Evolutionary conservation across 495 filamentous ascomycete genomes (phyloP).

Genomic region (Barbatosphaeria neglecta): DNA sequence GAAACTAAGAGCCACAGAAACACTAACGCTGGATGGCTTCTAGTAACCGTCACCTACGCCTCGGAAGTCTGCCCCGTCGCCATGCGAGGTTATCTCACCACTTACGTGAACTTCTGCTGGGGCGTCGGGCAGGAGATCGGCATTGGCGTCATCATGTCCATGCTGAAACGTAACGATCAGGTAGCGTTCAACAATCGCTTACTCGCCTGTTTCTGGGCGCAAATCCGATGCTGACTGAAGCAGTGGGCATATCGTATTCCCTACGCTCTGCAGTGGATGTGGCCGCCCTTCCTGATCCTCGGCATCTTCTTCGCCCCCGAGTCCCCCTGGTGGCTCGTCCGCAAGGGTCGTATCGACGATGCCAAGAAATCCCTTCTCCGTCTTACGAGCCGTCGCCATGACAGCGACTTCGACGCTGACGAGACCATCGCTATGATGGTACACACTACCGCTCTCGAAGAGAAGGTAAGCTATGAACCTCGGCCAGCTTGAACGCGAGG

Average conservation of each 20-base stretch:
- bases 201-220: not conserved
- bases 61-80: slow-evolving; percentile 68
- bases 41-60: slow-evolving; percentile 61
- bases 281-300: slow-evolving; percentile 63
- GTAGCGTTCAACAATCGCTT: not conserved
- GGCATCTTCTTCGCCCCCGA: slow-evolving; percentile 65
- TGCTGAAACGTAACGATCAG: slow-evolving; percentile 40
- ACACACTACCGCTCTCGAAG: slow-evolving; percentile 64
- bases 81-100: slow-evolving; percentile 62
- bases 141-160: slow-evolving; percentile 57
- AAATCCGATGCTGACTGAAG: not conserved
- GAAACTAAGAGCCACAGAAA: not conserved
- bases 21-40: not conserved
- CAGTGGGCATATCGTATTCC: slow-evolving; percentile 51
- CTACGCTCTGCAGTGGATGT: slow-evolving; percentile 77
- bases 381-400: slow-evolving; percentile 44
- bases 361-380: slow-evolving; percentile 58
- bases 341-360: slow-evolving; percentile 53
- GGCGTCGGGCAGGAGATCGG: slow-evolving; percentile 66
- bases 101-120: slow-evolving; percentile 79
- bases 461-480: slow-evolving; percentile 27
- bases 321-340: slow-evolving; percentile 73
- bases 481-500: not conserved
- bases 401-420: slow-evolving; percentile 56
- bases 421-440: slow-evolving; percentile 81